Evolutionary conservation across 331 rosid genomes (phyloP).

Genomic region (Malus hybrid): DNA sequence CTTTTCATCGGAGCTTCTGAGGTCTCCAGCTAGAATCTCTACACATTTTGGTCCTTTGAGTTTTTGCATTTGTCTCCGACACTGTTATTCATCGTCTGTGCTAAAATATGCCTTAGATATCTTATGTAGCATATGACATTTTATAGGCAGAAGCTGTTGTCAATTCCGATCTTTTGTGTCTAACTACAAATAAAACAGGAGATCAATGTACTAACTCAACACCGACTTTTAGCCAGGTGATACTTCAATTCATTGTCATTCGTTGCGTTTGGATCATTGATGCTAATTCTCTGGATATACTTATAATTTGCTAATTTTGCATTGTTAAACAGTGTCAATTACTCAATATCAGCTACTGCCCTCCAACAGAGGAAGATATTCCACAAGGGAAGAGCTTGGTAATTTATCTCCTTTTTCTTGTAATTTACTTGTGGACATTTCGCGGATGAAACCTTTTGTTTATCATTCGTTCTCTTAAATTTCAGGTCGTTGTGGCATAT

Average conservation of each 20-base stretch:
- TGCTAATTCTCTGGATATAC: not conserved
- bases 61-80: not conserved
- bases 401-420: slow-evolving; percentile 8
- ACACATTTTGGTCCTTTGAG: no score
- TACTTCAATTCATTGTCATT: not conserved
- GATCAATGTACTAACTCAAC: slow-evolving; percentile 24
- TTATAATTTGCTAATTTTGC: not conserved
- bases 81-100: not conserved
- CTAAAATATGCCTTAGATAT: not conserved
- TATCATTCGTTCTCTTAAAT: not conserved
- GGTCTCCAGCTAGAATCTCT: slow-evolving; percentile 22
- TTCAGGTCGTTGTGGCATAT: slow-evolving; percentile 76
- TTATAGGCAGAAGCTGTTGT: slow-evolving; percentile 64
- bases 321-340: slow-evolving; percentile 52
- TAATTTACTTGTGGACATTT: not conserved
- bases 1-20: slow-evolving; percentile 62
- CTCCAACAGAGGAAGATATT: slow-evolving; percentile 51
- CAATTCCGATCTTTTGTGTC: slow-evolving; percentile 52
- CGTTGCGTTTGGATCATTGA: no score
- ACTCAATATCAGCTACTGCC: slow-evolving; percentile 86
- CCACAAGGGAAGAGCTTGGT: slow-evolving; percentile 57
- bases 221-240: slow-evolving; percentile 53
- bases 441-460: not conserved
- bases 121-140: not conserved
- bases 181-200: slow-evolving; percentile 34